Conservation (phyloP, 2,329 filamentous ascomycete species). For the Pleoardoris graminearum region DNA sequence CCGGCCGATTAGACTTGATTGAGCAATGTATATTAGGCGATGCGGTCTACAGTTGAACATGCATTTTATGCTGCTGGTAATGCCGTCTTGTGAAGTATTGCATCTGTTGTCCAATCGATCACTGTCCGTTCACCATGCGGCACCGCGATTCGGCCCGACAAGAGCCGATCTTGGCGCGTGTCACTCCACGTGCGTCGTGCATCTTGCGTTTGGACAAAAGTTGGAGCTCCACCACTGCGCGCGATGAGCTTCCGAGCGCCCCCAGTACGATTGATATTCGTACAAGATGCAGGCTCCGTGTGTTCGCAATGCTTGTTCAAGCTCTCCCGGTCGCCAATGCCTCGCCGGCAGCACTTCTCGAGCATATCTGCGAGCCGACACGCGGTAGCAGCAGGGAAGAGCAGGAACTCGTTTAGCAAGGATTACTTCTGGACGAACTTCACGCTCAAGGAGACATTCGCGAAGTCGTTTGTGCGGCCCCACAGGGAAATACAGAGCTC, state of each 20-base stretch:
- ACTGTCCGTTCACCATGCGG: neutral
- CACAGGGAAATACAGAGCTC: conserved; percentile 38
- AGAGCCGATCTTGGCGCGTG: conserved; percentile 4
- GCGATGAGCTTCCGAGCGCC: conserved; percentile 45
- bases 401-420: conserved; percentile 38
- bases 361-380: conserved; percentile 29
- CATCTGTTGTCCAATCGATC: neutral
- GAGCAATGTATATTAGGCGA: conserved; percentile 31
- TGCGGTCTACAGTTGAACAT: conserved; percentile 10
- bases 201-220: conserved; percentile 2
- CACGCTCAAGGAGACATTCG: conserved; percentile 37
- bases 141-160: neutral
- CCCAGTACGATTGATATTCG: conserved; percentile 33
- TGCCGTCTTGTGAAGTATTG: neutral
- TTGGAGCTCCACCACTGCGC: conserved; percentile 24
- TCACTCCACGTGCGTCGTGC: conserved; percentile 3
- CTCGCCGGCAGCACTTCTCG: conserved; percentile 34
- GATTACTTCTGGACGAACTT: conserved; percentile 48
- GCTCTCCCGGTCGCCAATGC: conserved; percentile 26
- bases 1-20: conserved; percentile 25
- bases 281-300: conserved; percentile 34
- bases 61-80: neutral
- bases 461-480: conserved; percentile 23
- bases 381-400: conserved; percentile 34
- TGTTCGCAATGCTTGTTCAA: conserved; percentile 42